These are phyloP conservation scores for Agaricus blazei DNA, from an alignment of 768 basidiomycete genomes.

Conservation along the genomic window DNA sequence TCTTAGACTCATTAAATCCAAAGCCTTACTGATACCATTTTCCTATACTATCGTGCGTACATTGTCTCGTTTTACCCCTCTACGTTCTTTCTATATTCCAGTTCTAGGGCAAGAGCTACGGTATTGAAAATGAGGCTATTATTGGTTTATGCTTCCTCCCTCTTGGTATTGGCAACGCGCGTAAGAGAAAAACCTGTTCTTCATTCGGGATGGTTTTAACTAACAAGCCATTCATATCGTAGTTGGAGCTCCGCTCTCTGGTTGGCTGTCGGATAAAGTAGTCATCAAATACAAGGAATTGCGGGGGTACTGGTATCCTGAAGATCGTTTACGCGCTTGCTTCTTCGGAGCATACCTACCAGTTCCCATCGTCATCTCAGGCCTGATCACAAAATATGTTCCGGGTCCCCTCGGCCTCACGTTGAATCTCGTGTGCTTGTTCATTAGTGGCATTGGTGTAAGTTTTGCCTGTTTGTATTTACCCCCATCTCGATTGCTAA, in stretches of 20 bases:
- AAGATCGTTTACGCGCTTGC: constrained; percentile 56
- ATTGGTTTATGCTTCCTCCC: constrained; percentile 53
- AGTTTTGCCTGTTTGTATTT: constrained; percentile 11
- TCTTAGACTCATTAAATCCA: constrained; percentile 15
- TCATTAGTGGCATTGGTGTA: constrained; percentile 61
- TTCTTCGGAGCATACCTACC: constrained; percentile 44
- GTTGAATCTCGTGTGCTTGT: constrained; percentile 48
- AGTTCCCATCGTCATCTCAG: constrained; percentile 40
- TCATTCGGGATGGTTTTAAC: neutral
- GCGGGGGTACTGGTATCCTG: constrained; percentile 59
- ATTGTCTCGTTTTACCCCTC: neutral
- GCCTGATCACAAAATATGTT: constrained; percentile 45
- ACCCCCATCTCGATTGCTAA: neutral
- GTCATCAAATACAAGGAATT: constrained; percentile 41
- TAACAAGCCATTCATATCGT: neutral
- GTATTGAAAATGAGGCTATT: constrained; percentile 44
- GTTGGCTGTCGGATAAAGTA: constrained; percentile 48
- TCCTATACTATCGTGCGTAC: constrained; percentile 58
- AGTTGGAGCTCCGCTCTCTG: constrained; percentile 59
- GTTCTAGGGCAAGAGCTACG: constrained; percentile 44
- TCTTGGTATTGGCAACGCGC: constrained; percentile 45
- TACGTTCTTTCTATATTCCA: neutral
- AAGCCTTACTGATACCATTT: constrained; percentile 54
- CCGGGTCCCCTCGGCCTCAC: constrained; percentile 42
- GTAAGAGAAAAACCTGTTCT: constrained; percentile 26